Percentiles rank a stretch among this genome's conserved stretches.
phyloP scores from a whole-genome alignment of 2,329 filamentous ascomycete genomes.

The Epichloe glyceriae region DNA sequence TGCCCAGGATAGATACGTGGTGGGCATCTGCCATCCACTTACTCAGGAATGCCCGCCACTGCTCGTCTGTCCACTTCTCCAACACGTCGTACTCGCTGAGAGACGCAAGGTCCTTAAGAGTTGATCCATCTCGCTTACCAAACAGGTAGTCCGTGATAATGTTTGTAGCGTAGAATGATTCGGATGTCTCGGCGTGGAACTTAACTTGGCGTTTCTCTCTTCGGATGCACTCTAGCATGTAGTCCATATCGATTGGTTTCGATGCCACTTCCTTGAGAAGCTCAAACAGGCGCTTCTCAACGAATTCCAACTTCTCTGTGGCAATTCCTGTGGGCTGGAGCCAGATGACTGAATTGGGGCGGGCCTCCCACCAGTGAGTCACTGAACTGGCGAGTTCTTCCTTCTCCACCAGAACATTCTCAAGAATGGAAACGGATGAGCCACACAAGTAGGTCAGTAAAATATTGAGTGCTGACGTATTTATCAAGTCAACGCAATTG shows the following conservation, averaged over 20 bases:
- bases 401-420: constrained; percentile 84
- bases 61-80: constrained; percentile 64
- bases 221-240: constrained; percentile 76
- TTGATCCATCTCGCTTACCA: constrained; percentile 72
- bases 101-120: constrained; percentile 45
- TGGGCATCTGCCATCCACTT: constrained; percentile 77
- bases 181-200: constrained; percentile 69
- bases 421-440: constrained; percentile 82
- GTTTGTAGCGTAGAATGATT: constrained; percentile 68
- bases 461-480: constrained; percentile 62
- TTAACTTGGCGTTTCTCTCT: constrained; percentile 72
- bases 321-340: constrained; percentile 78
- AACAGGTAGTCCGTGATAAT: constrained; percentile 91
- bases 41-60: constrained; percentile 73
- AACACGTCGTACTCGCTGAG: constrained; percentile 53
- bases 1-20: constrained; percentile 78
- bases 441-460: constrained; percentile 79
- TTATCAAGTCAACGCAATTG: constrained; percentile 55
- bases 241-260: constrained; percentile 77
- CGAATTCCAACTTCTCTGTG: constrained; percentile 69
- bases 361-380: constrained; percentile 63
- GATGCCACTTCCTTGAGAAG: constrained; percentile 69
- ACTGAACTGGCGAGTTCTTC: constrained; percentile 85
- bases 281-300: constrained; percentile 75
- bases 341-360: constrained; percentile 73